A percentile compares a stretch with the other conserved stretches of the same genome.
phyloP scores from a whole-genome alignment of 2,329 filamentous ascomycete species.

The Fusarium sp. region DNA sequence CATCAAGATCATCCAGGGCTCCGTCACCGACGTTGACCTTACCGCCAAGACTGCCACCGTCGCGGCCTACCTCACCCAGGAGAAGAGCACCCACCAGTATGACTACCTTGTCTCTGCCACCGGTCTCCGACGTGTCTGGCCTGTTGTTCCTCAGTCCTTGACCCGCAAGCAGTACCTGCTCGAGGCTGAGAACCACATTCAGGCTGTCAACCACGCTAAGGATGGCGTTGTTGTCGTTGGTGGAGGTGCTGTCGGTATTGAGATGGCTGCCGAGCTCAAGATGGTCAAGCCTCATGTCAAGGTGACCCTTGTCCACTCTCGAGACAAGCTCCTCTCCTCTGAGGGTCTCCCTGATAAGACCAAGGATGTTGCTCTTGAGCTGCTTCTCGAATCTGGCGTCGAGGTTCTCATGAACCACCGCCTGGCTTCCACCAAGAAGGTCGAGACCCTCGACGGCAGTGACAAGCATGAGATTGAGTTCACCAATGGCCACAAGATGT shows the following conservation, averaged over 20 bases:
- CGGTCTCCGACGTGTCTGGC: constrained; percentile 76
- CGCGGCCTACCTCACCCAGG: constrained; percentile 59
- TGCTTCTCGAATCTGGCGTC: constrained; percentile 72
- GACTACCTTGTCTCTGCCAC: constrained; percentile 82
- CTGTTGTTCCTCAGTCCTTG: constrained; percentile 76
- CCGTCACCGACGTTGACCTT: constrained; percentile 69
- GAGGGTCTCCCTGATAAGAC: constrained; percentile 78
- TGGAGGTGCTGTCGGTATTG: constrained; percentile 81
- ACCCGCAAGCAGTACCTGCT: constrained; percentile 71
- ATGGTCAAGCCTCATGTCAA: constrained; percentile 70
- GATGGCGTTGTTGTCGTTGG: constrained; percentile 79
- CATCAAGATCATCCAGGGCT: constrained; percentile 75
- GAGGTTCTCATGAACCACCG: constrained; percentile 73
- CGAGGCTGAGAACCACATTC: constrained; percentile 71
- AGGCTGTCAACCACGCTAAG: constrained; percentile 61
- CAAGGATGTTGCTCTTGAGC: constrained; percentile 69
- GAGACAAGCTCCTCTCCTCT: constrained; percentile 75
- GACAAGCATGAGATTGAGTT: constrained; percentile 65
- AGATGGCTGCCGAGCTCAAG: constrained; percentile 85
- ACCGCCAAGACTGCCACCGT: constrained; percentile 69
- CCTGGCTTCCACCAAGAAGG: constrained; percentile 60
- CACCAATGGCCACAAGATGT: constrained; percentile 68
- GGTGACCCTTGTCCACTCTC: constrained; percentile 82
- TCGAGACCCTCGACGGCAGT: constrained; percentile 57
- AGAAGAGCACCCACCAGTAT: constrained; percentile 63